Base-by-base conservation (phyloP, 2,329 filamentous ascomycete species). In the Arthrobotrys sphaeroides region DNA sequence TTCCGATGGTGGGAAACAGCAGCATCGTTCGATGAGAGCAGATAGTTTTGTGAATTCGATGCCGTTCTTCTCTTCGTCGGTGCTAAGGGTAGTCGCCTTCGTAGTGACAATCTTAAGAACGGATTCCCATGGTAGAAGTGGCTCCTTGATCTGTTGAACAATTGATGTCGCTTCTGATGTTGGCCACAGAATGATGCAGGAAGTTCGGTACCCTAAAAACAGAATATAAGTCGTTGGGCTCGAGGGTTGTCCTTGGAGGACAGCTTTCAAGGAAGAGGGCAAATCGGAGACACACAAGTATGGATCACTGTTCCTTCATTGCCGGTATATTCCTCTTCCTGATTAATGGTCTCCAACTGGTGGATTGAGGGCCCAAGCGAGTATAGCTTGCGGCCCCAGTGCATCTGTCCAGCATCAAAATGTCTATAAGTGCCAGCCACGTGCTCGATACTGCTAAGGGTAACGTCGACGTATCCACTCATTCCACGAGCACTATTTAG, bases 121-220 rank as follows among this genome's bases (percentile, higher is more conserved):
- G 9, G 36, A 18, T 3, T 75, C 47, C 72, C 72, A 75, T 2
- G 47, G 16, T 22, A 75, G 18, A 16, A 18, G 62, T n/a, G 57
- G 57, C 18, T 69, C 72, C 10, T 53, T 49, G 1, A 60, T 24
- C 28, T 65, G 64, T 42, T 68, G 51, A 2, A 24, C 31, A n/a
- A 75, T 75, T 2, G 64, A 69, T 22, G 3, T 40, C 1, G 57
- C 64, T 24, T 75, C 72, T 16, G 42, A 47, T 13, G 64, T 75
- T 20, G 72, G 72, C 72, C 72, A 75, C n/a, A 75, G n/a, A 10
- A 69, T 43, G 16, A 75, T 75, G 31, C 64, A 75, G 5, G 64
- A 55, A 12, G 64, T 67, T 26, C 28, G 40, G 36, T 75, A 69
- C 72, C 72, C 72, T 75, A 38, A 40, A 6, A 9, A 6, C 12